A percentile compares a stretch with the other conserved stretches of the same genome.
These are phyloP conservation scores for Aspergillus sp. DNA, from an alignment of 2,329 filamentous ascomycete species.

Conservation along the genomic window DNA sequence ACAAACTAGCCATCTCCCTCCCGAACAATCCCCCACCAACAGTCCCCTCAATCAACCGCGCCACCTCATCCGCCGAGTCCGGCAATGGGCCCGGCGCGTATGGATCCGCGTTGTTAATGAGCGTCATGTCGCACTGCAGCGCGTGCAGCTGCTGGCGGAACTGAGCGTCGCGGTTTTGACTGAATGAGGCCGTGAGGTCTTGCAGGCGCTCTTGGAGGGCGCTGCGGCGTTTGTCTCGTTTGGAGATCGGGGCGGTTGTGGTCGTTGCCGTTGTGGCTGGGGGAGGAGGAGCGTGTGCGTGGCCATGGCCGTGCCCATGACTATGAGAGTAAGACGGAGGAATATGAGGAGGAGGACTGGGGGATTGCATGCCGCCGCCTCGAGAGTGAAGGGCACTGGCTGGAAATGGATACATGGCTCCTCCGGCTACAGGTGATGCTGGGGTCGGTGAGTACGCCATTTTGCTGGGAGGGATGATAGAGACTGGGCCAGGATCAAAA, in stretches of 20 bases:
- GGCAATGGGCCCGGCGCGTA: slow-evolving; percentile 64
- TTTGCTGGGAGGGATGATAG: background rate
- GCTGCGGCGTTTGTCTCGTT: slow-evolving; percentile 83
- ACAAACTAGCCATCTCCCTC: slow-evolving; percentile 56
- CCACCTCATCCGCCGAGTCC: slow-evolving; percentile 57
- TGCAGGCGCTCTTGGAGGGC: slow-evolving; percentile 71
- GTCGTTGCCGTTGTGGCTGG: slow-evolving; percentile 20
- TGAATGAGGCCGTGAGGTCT: slow-evolving; percentile 68
- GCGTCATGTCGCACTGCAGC: slow-evolving; percentile 81
- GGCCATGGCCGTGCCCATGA: no score
- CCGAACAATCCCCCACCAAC: slow-evolving; percentile 54
- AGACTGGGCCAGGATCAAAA: background rate
- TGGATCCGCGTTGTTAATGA: slow-evolving; percentile 77
- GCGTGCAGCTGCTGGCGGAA: slow-evolving; percentile 86
- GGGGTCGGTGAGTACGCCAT: slow-evolving; percentile 17
- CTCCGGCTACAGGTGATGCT: slow-evolving; percentile 11
- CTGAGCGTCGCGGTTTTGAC: slow-evolving; percentile 69
- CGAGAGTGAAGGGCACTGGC: background rate
- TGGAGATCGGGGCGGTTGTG: slow-evolving; percentile 50
- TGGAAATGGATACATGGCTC: slow-evolving; percentile 7
- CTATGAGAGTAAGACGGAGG: no score
- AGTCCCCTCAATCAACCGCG: slow-evolving; percentile 52
- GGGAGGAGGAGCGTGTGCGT: background rate
- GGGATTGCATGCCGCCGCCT: background rate
- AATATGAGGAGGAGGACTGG: background rate